phyloP scores from a whole-genome alignment of 2,329 filamentous ascomycete species.

The Epichloe gansuensis region DNA sequence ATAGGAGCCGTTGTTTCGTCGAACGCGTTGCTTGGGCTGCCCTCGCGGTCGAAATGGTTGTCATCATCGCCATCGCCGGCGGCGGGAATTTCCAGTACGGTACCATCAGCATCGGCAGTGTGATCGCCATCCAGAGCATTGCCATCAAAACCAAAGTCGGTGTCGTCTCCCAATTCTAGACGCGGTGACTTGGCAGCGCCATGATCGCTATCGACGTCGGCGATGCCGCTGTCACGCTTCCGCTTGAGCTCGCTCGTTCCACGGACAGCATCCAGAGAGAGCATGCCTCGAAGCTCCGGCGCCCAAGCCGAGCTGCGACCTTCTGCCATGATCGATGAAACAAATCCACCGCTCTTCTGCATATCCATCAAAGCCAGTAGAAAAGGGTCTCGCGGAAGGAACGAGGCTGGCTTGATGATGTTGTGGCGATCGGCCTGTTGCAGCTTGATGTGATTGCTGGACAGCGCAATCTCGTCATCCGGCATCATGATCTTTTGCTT shows the following conservation, averaged over 20 bases:
- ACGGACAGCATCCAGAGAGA: constrained; percentile 74
- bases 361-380: constrained; percentile 80
- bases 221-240: constrained; percentile 81
- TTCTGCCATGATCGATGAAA: constrained; percentile 74
- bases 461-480: constrained; percentile 70
- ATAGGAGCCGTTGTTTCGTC: constrained; percentile 67
- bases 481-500: constrained; percentile 71
- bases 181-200: constrained; percentile 55
- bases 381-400: constrained; percentile 76
- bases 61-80: constrained; percentile 29
- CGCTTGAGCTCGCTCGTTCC: constrained; percentile 74
- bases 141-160: constrained; percentile 35
- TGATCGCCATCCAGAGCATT: constrained; percentile 37
- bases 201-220: constrained; percentile 60
- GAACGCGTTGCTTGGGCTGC: constrained; percentile 46
- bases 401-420: constrained; percentile 71
- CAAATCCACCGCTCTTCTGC: constrained; percentile 83
- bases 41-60: constrained; percentile 29
- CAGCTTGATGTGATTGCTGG: constrained; percentile 65
- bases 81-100: constrained; percentile 51
- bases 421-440: constrained; percentile 77
- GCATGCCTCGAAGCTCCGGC: constrained; percentile 78
- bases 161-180: constrained; percentile 54
- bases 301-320: constrained; percentile 72
- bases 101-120: constrained; percentile 45